phyloP scores from a whole-genome alignment of 306 rosid genomes.

The Prosopis cineraria region DNA sequence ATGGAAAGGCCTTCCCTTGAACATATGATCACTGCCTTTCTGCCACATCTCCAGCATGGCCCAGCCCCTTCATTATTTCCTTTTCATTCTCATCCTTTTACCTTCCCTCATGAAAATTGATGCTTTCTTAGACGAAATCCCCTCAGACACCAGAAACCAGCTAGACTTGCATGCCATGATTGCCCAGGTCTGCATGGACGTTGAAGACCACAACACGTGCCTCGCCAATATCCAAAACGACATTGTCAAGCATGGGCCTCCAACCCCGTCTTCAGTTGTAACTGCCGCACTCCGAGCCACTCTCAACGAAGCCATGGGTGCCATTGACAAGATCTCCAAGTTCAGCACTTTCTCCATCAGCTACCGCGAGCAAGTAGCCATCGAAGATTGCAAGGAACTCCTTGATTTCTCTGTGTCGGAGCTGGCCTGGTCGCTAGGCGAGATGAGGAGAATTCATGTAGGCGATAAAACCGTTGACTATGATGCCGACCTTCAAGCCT shows the following conservation, averaged over 20 bases:
- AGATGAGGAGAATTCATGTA: constrained; percentile 65
- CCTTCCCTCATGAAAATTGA: constrained; percentile 42
- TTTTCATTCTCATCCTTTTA: constrained; percentile 45
- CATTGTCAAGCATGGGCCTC: constrained; percentile 45
- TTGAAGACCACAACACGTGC: constrained; percentile 62
- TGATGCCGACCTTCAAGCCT: constrained; percentile 79
- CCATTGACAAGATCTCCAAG: constrained; percentile 68
- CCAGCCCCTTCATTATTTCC: constrained; percentile 43
- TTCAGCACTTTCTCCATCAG: constrained; percentile 65
- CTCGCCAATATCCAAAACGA: constrained; percentile 58
- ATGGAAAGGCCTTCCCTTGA: constrained; percentile 21
- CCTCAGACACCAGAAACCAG: constrained; percentile 49
- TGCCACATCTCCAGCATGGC: constrained; percentile 45
- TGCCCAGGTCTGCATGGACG: constrained; percentile 58
- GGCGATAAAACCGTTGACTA: constrained; percentile 47
- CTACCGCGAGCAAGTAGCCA: constrained; percentile 78
- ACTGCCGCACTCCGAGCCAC: constrained; percentile 71
- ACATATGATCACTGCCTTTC: constrained; percentile 18
- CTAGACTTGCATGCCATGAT: constrained; percentile 54
- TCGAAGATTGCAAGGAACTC: constrained; percentile 91
- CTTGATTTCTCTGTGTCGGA: constrained; percentile 85
- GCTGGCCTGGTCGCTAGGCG: constrained; percentile 82
- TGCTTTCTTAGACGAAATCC: constrained; percentile 39
- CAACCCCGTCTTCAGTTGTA: constrained; percentile 53
- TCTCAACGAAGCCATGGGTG: constrained; percentile 60